A percentile compares a stretch with the other conserved stretches of the same genome.
Conservation (phyloP, 805 yeast genomes). For the Metschnikowia proteae region DNA sequence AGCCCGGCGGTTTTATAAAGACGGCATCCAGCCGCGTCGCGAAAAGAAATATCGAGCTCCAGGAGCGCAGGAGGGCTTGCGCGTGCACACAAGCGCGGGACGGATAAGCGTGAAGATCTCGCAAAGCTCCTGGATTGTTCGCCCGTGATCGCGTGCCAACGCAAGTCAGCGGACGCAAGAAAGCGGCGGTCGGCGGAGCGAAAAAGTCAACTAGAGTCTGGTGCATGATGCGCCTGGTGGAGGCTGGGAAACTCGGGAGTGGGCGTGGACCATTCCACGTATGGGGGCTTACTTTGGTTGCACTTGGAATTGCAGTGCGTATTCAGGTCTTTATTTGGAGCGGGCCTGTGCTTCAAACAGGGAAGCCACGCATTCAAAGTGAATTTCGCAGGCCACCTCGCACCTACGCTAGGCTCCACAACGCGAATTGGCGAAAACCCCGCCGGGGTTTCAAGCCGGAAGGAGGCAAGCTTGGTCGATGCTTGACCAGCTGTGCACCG, state of each 20-base stretch:
- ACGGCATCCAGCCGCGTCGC: conserved; percentile 14
- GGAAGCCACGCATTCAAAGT: conserved; percentile 1
- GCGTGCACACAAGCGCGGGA: conserved; percentile 12
- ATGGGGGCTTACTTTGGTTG: not conserved
- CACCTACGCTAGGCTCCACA: not conserved
- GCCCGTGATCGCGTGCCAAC: not conserved
- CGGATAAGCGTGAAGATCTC: conserved; percentile 4
- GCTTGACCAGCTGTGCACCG: not conserved
- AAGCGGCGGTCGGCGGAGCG: not conserved
- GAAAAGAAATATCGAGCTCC: conserved; percentile 12
- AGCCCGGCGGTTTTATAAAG: conserved; percentile 4
- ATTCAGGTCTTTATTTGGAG: not conserved
- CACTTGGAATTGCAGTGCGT: not conserved
- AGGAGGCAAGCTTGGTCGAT: not conserved
- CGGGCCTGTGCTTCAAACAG: not conserved
- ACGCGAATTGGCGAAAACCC: not conserved
- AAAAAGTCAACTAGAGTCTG: not conserved
- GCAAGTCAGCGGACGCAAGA: not conserved
- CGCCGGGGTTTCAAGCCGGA: not conserved
- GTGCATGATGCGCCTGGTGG: no score
- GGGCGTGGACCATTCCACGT: not conserved
- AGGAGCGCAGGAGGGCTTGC: conserved; percentile 15
- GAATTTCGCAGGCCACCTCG: not conserved
- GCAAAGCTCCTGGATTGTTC: conserved; percentile 4
- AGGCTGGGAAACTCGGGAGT: no score